phyloP scores from a whole-genome alignment of 345 rosid genomes.

The Durio zibethinus region DNA sequence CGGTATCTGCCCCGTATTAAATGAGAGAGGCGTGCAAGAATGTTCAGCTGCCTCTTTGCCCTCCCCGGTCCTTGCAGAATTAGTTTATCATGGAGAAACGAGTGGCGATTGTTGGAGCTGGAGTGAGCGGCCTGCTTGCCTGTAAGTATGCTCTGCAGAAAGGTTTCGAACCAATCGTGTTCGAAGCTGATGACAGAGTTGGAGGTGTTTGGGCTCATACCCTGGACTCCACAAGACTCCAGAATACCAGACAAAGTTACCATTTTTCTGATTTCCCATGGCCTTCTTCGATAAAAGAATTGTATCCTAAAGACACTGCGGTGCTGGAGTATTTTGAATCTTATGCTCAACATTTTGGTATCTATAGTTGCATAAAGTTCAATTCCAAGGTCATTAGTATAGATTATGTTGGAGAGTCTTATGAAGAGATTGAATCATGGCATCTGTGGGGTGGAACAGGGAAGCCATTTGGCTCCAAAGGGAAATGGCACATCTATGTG shows the following conservation, averaged over 20 bases:
- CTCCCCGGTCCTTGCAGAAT: too few relatives aligned
- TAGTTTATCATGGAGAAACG: slow-evolving; percentile 29
- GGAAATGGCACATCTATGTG: slow-evolving; percentile 37
- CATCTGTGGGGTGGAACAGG: slow-evolving; percentile 37
- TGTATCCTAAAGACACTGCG: slow-evolving; percentile 17
- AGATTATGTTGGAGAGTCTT: slow-evolving; percentile 31
- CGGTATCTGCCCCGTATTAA: too few relatives aligned
- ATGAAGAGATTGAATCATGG: slow-evolving; percentile 32
- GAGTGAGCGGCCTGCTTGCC: slow-evolving; percentile 43
- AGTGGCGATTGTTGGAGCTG: slow-evolving; percentile 39
- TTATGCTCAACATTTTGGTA: slow-evolving; percentile 27
- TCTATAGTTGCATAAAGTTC: slow-evolving; percentile 28
- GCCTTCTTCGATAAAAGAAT: slow-evolving; percentile 27
- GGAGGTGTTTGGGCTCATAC: slow-evolving; percentile 40
- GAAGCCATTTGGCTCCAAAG: slow-evolving; percentile 30
- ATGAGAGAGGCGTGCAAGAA: too few relatives aligned
- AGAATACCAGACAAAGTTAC: slow-evolving; percentile 14
- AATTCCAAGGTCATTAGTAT: slow-evolving; percentile 27
- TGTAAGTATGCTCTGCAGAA: slow-evolving; percentile 28
- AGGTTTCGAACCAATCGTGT: slow-evolving; percentile 34
- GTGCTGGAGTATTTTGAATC: slow-evolving; percentile 28
- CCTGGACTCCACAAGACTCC: slow-evolving; percentile 28
- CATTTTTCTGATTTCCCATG: slow-evolving; percentile 45
- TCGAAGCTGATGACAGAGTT: slow-evolving; percentile 26
- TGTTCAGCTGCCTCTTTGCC: too few relatives aligned